Evolutionary conservation across 768 basidiomycete species (phyloP).

Genomic region (Xerocomellus intermedius): DNA sequence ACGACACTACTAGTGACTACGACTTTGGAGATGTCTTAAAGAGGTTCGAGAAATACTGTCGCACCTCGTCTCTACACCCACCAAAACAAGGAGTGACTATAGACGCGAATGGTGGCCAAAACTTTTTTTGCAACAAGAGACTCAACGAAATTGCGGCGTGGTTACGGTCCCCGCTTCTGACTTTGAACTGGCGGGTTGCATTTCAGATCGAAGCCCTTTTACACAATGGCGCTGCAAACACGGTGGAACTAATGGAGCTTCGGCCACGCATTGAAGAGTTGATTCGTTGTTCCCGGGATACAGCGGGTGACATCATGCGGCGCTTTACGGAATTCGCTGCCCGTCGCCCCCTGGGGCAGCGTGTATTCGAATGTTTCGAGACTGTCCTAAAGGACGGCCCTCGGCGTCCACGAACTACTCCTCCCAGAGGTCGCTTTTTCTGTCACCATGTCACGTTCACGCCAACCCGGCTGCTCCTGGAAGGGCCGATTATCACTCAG

Average conservation of each 20-base stretch:
- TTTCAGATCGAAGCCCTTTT: constrained; percentile 77
- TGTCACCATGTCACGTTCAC: constrained; percentile 77
- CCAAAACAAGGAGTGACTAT: constrained; percentile 39
- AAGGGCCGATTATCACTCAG: constrained; percentile 73
- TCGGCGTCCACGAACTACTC: constrained; percentile 15
- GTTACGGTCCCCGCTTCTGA: constrained; percentile 42
- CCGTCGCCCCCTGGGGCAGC: constrained; percentile 42
- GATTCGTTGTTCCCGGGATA: constrained; percentile 31
- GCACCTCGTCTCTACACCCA: constrained; percentile 44
- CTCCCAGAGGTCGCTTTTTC: constrained; percentile 46
- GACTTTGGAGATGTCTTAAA: constrained; percentile 34
- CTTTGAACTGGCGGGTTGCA: constrained; percentile 54
- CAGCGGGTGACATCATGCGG: constrained; percentile 53
- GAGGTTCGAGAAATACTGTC: constrained; percentile 55
- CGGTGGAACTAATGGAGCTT: constrained; percentile 52
- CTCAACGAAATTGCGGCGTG: constrained; percentile 46
- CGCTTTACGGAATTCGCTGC: constrained; percentile 51
- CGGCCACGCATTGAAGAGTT: constrained; percentile 44
- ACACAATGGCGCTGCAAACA: constrained; percentile 59
- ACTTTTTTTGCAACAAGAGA: constrained; percentile 50
- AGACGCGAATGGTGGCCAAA: constrained; percentile 44
- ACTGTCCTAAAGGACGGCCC: constrained; percentile 27
- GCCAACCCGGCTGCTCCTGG: constrained; percentile 69
- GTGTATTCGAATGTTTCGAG: constrained; percentile 48
- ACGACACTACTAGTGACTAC: constrained; percentile 44